A percentile compares a stretch with the other conserved stretches of the same genome.
These are phyloP conservation scores for Haberlea rhodopensis DNA, from an alignment of 257 asterid genomes.

Conservation along the genomic window DNA sequence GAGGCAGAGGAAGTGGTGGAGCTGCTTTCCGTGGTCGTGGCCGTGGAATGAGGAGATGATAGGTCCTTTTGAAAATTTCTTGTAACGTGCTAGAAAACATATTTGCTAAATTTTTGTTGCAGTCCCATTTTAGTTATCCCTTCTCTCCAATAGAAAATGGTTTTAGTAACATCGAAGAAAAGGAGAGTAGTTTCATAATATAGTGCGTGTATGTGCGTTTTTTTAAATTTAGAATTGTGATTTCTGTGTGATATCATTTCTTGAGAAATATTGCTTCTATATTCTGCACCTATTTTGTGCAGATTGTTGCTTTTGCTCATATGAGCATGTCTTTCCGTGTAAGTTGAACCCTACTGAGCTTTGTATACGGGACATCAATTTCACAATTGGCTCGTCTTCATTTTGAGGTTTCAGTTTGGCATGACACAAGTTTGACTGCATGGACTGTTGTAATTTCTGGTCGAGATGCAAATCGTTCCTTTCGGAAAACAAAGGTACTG, in stretches of 20 bases:
- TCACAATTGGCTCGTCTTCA: too few relatives aligned
- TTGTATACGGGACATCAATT: too few relatives aligned
- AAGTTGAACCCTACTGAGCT: too few relatives aligned
- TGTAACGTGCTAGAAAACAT: constrained; percentile 3
- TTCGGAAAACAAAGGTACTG: too few relatives aligned
- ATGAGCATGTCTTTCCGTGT: too few relatives aligned
- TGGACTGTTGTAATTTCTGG: too few relatives aligned
- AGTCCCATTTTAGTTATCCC: neutral
- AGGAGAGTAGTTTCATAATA: neutral
- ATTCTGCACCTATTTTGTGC: neutral
- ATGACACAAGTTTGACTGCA: too few relatives aligned
- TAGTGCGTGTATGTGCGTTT: neutral
- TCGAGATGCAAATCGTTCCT: too few relatives aligned
- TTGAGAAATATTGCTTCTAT: neutral
- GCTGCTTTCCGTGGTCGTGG: constrained; percentile 71
- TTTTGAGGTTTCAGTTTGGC: too few relatives aligned
- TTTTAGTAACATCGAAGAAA: neutral
- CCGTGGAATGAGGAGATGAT: constrained; percentile 92
- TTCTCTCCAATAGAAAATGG: neutral
- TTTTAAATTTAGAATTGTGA: too few relatives aligned
- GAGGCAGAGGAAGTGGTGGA: constrained; percentile 81
- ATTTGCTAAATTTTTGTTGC: constrained; percentile 22
- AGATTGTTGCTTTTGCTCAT: too few relatives aligned
- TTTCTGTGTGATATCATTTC: too few relatives aligned
- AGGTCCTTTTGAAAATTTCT: constrained; percentile 22